phyloP scores from a whole-genome alignment of 2,329 filamentous ascomycete species.

The Tolypocladium capitatum region DNA sequence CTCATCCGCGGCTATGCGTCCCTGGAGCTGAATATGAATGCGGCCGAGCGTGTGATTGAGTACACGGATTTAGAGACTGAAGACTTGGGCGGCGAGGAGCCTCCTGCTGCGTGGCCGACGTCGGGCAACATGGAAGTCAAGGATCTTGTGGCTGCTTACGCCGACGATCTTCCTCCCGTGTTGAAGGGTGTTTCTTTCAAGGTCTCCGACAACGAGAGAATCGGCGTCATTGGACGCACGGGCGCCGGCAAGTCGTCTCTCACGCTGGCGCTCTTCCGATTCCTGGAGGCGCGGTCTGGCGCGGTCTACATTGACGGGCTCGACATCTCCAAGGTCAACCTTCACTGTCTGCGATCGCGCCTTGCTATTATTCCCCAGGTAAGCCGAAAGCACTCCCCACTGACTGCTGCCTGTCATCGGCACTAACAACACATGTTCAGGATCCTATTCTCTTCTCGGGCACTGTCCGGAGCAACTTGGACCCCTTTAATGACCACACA shows the following conservation, averaged over 20 bases:
- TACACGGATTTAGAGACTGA: conserved; percentile 59
- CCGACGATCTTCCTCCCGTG: conserved; percentile 55
- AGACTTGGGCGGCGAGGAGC: conserved; percentile 43
- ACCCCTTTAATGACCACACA: conserved; percentile 58
- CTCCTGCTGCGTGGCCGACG: conserved; percentile 62
- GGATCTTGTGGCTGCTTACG: conserved; percentile 60
- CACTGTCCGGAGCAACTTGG: conserved; percentile 62
- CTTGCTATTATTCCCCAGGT: conserved; percentile 65
- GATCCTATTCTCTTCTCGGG: conserved; percentile 74
- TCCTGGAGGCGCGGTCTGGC: conserved; percentile 56
- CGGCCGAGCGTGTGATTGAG: conserved; percentile 62
- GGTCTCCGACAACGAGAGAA: conserved; percentile 52
- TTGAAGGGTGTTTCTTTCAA: conserved; percentile 56
- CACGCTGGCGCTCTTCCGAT: conserved; percentile 64
- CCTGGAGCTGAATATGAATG: conserved; percentile 67
- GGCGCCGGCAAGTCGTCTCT: conserved; percentile 68
- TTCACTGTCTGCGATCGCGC: conserved; percentile 58
- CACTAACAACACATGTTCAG: conserved; percentile 17
- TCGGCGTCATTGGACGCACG: conserved; percentile 68
- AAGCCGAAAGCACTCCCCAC: conserved; percentile 2
- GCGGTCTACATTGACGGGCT: conserved; percentile 58
- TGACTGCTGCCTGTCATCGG: too few relatives aligned
- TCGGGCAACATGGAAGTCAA: conserved; percentile 61
- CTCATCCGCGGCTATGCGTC: conserved; percentile 54
- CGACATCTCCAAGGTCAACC: conserved; percentile 58